Conservation (phyloP, 2,329 filamentous ascomycete species). For the Claviceps pazoutovae region DNA sequence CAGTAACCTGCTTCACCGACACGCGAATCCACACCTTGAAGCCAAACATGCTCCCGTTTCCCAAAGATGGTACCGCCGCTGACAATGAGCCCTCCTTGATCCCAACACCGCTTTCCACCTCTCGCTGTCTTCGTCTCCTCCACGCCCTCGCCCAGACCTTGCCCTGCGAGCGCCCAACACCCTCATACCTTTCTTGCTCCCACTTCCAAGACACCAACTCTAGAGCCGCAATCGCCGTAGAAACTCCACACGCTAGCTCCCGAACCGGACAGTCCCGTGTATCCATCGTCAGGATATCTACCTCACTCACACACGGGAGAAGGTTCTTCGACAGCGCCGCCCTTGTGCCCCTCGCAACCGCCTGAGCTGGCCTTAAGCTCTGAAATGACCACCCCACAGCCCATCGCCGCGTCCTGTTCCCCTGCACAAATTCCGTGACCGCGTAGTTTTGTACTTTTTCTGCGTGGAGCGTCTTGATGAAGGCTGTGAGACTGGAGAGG, state of each 20-base stretch:
- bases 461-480: constrained; percentile 45
- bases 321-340: constrained; percentile 24
- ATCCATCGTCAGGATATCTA: constrained; percentile 31
- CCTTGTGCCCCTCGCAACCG: constrained; percentile 30
- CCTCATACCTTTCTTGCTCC: constrained; percentile 36
- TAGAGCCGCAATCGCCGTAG: constrained; percentile 37
- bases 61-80: not conserved
- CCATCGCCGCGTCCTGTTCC: constrained; percentile 70
- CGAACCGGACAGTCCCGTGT: constrained; percentile 24
- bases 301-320: constrained; percentile 29
- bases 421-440: constrained; percentile 66
- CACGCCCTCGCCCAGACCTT: constrained; percentile 73
- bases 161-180: constrained; percentile 47
- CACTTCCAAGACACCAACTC: constrained; percentile 51
- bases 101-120: constrained; percentile 28
- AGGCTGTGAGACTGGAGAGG: constrained; percentile 48
- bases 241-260: constrained; percentile 20
- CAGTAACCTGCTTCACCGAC: constrained; percentile 24
- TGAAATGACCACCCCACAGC: constrained; percentile 78
- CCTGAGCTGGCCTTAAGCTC: constrained; percentile 44
- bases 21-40: constrained; percentile 41
- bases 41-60: constrained; percentile 33
- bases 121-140: constrained; percentile 42
- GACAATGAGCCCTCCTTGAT: not conserved
- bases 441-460: constrained; percentile 62